Percentiles rank a stretch among this genome's conserved stretches.
Conservation (phyloP, 176 grass and related monocot species). For the Triticum turgidum region DNA sequence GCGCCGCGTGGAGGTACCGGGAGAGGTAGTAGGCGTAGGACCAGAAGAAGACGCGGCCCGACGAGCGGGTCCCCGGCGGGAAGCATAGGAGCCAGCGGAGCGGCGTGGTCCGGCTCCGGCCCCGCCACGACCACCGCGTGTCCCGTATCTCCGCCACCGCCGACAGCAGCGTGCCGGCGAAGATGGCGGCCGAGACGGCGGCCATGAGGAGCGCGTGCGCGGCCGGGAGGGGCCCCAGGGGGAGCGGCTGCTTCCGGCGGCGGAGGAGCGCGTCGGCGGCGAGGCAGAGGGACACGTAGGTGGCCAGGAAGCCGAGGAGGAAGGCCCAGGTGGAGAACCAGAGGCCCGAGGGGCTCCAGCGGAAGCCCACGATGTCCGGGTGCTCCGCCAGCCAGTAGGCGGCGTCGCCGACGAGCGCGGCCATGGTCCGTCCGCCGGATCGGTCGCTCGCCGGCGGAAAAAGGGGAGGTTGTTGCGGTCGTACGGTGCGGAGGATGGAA, state of each 20-base stretch:
- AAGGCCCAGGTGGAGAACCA: constrained; percentile 85
- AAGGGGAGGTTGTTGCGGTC: not conserved
- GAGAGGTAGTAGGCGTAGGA: constrained; percentile 97
- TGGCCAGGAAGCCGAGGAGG: constrained; percentile 54
- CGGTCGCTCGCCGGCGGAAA: not conserved
- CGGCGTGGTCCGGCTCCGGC: constrained; percentile 60
- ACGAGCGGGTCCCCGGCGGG: constrained; percentile 71
- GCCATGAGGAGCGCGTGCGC: constrained; percentile 73
- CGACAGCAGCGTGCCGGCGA: constrained; percentile 66
- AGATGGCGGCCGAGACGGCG: constrained; percentile 53
- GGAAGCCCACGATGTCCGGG: constrained; percentile 82
- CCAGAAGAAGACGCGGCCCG: constrained; percentile 98
- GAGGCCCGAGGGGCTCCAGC: constrained; percentile 64
- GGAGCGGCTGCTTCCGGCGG: constrained; percentile 37
- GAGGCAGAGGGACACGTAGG: constrained; percentile 53
- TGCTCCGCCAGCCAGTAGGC: constrained; percentile 89
- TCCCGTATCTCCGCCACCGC: constrained; percentile 85
- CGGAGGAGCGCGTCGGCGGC: constrained; percentile 29
- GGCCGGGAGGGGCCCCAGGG: constrained; percentile 56
- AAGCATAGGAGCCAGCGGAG: constrained; percentile 94
- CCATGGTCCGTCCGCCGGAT: constrained; percentile 17
- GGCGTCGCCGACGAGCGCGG: not conserved
- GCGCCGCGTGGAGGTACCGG: constrained; percentile 77
- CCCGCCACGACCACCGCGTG: constrained; percentile 81
- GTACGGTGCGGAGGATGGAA: constrained; percentile 10